phyloP scores from a whole-genome alignment of 108 stramenopile species.

The Epipyxis sp. region DNA sequence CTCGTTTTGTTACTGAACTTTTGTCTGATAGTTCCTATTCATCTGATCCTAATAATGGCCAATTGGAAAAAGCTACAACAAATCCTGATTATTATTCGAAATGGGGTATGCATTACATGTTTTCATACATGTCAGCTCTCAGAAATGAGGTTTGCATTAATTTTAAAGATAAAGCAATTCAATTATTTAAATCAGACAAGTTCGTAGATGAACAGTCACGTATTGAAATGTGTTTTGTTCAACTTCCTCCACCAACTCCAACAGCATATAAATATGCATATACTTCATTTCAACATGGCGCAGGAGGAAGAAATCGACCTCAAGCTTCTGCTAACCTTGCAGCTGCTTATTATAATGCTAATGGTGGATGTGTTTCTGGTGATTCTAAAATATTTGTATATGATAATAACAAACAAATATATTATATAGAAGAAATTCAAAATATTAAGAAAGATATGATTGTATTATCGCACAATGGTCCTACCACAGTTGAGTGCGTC shows the following conservation, averaged over 20 bases:
- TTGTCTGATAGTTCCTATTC: not conserved
- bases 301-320: not conserved
- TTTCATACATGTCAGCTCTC: not conserved
- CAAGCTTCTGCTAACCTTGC: not conserved
- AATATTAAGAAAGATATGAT: not conserved
- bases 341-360: not conserved
- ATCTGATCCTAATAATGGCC: not conserved
- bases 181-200: not conserved
- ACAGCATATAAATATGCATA: no score
- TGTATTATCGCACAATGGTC: not conserved
- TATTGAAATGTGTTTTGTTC: not conserved
- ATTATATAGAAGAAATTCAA: no score
- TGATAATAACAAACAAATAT: no score
- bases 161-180: conserved; percentile 19
- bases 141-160: not conserved
- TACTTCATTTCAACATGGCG: not conserved
- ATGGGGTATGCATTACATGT: conserved; percentile 26
- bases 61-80: conserved; percentile 16
- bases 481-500: not conserved
- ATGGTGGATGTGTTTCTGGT: not conserved
- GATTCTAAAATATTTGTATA: no score
- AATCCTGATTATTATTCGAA: not conserved
- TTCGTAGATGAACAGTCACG: not conserved
- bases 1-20: not conserved
- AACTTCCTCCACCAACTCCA: not conserved